phyloP scores from a whole-genome alignment of 768 basidiomycete species.

The Kwoniella pini region DNA sequence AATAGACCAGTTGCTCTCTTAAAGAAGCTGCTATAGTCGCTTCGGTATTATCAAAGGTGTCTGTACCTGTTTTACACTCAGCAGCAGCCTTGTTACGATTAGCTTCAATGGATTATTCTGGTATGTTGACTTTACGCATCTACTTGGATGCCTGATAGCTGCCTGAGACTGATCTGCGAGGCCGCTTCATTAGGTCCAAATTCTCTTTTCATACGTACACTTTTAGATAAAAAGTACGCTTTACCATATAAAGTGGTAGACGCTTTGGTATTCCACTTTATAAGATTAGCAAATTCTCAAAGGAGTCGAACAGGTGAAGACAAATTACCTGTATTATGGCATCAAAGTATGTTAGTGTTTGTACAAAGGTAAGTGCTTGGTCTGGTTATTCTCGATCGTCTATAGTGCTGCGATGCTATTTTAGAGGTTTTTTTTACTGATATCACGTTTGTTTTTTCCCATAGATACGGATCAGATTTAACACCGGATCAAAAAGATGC shows the following conservation, averaged over 20 bases:
- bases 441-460: no score
- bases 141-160: no score
- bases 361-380: constrained; percentile 69
- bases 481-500: constrained; percentile 98
- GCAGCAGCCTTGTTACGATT: constrained; percentile 91
- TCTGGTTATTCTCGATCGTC: background rate
- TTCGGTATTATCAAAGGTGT: constrained; percentile 84
- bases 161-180: no score
- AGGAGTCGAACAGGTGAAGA: constrained; percentile 68
- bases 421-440: background rate
- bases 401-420: background rate
- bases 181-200: constrained; percentile 69
- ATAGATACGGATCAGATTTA: constrained; percentile 89
- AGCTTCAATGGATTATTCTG: constrained; percentile 94
- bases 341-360: constrained; percentile 93
- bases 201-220: constrained; percentile 92
- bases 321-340: constrained; percentile 95
- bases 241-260: constrained; percentile 98
- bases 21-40: constrained; percentile 94
- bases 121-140: constrained; percentile 56
- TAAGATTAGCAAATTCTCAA: constrained; percentile 84
- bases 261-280: constrained; percentile 96
- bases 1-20: constrained; percentile 75
- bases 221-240: constrained; percentile 97
- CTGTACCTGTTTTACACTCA: constrained; percentile 93